These are phyloP conservation scores for Ceratobasidium papillatum DNA, from an alignment of 1,284 basidiomycete genomes.

Conservation along the genomic window DNA sequence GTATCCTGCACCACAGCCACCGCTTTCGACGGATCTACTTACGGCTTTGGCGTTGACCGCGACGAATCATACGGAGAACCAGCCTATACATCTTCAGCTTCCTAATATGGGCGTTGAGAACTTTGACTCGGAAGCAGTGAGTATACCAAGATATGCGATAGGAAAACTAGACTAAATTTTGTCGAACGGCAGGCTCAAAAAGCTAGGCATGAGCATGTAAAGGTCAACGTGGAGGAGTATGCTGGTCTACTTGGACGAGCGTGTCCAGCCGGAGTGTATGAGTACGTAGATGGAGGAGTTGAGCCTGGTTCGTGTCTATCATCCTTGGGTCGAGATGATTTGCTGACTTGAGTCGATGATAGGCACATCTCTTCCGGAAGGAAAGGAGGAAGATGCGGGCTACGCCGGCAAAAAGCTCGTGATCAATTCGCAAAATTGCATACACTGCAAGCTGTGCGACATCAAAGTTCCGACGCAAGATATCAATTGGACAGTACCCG, in stretches of 20 bases:
- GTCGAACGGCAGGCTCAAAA: slow-evolving; percentile 59
- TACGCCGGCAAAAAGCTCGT: slow-evolving; percentile 89
- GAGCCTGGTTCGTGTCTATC: slow-evolving; percentile 56
- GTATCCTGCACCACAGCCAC: slow-evolving; percentile 91
- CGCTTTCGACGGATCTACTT: slow-evolving; percentile 93
- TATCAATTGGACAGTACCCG: slow-evolving; percentile 93
- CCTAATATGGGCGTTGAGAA: slow-evolving; percentile 56
- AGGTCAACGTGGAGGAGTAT: slow-evolving; percentile 80
- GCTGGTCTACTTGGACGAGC: slow-evolving; percentile 88
- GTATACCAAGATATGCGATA: slow-evolving; percentile 51
- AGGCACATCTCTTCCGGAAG: slow-evolving; percentile 52
- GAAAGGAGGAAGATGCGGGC: slow-evolving; percentile 62
- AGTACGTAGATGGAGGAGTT: slow-evolving; percentile 77
- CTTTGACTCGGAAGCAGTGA: slow-evolving; percentile 58
- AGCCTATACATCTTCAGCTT: slow-evolving; percentile 88
- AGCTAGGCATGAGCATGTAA: slow-evolving; percentile 71
- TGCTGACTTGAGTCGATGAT: not conserved
- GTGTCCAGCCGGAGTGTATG: slow-evolving; percentile 97
- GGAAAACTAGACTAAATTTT: too few species aligned
- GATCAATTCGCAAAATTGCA: slow-evolving; percentile 95
- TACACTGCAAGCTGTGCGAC: slow-evolving; percentile 94
- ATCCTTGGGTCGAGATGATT: not conserved
- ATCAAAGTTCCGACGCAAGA: slow-evolving; percentile 94
- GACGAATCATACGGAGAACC: slow-evolving; percentile 97
- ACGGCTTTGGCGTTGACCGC: slow-evolving; percentile 91